Evolutionary conservation across 2,329 filamentous ascomycete genomes (phyloP).

Genomic region (Colletotrichum euphorbiae): DNA sequence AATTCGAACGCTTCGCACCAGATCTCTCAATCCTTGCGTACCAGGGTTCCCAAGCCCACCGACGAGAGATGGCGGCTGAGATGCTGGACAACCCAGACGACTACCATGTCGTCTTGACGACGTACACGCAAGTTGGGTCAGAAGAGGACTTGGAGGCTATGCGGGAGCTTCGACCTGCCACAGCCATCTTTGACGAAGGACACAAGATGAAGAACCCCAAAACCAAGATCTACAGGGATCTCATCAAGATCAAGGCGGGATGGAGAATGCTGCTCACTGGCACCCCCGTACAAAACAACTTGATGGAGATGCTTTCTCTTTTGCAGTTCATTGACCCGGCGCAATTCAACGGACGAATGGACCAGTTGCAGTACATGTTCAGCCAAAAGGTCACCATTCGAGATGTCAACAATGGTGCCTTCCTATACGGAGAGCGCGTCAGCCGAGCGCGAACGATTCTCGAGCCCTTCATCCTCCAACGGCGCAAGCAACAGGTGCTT

Average conservation of each 20-base stretch:
- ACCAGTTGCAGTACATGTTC: constrained; percentile 88
- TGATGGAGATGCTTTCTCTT: constrained; percentile 90
- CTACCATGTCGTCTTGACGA: constrained; percentile 72
- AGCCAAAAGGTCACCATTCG: constrained; percentile 89
- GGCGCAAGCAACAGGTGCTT: constrained; percentile 95
- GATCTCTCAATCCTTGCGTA: constrained; percentile 79
- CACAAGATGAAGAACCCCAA: constrained; percentile 92
- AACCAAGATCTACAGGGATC: constrained; percentile 82
- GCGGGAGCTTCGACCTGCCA: constrained; percentile 60
- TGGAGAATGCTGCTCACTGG: constrained; percentile 91
- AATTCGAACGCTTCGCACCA: constrained; percentile 90
- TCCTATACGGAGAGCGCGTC: constrained; percentile 89
- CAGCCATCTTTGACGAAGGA: constrained; percentile 89
- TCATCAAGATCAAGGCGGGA: constrained; percentile 80
- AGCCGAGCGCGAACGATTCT: constrained; percentile 90
- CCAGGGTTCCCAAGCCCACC: constrained; percentile 73
- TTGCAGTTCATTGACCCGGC: constrained; percentile 93
- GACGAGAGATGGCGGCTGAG: constrained; percentile 74
- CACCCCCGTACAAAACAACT: constrained; percentile 93
- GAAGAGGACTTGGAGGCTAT: constrained; percentile 63
- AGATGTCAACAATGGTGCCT: constrained; percentile 81
- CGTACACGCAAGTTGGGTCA: constrained; percentile 69
- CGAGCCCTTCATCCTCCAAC: constrained; percentile 92
- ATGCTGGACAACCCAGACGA: constrained; percentile 72
- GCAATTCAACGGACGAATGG: constrained; percentile 81